These are phyloP conservation scores for Microascus cirrosus DNA, from an alignment of 2,329 filamentous ascomycete genomes.

Conservation along the genomic window DNA sequence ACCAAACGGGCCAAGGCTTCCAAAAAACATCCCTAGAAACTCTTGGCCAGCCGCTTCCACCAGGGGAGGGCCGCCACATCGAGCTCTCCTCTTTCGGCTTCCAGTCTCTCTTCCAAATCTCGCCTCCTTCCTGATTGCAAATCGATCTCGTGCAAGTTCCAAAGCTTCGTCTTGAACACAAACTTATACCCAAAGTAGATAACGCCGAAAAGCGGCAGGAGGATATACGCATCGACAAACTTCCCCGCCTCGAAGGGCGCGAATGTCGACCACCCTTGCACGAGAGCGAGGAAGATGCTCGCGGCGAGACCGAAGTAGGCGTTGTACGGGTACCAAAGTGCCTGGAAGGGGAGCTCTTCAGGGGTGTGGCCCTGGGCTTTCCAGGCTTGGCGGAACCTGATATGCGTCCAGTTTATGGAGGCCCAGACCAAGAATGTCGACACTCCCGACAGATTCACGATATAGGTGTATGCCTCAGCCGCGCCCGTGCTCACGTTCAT, in stretches of 20 bases:
- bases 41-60: conserved; percentile 32
- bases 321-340: conserved; percentile 43
- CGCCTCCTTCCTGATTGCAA: conserved; percentile 41
- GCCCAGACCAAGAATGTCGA: conserved; percentile 65
- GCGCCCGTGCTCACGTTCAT: conserved; percentile 62
- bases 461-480: conserved; percentile 53
- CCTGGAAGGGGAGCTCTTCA: conserved; percentile 43
- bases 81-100: conserved; percentile 16
- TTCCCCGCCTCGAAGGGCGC: conserved; percentile 43
- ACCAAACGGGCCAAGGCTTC: not conserved
- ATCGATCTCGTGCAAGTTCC: conserved; percentile 41
- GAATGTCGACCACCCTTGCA: conserved; percentile 51
- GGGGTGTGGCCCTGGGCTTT: conserved; percentile 41
- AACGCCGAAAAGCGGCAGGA: conserved; percentile 46
- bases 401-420: conserved; percentile 58
- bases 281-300: conserved; percentile 47
- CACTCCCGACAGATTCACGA: conserved; percentile 59
- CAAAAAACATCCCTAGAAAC: conserved; percentile 18
- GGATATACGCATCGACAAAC: conserved; percentile 55
- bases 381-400: conserved; percentile 60
- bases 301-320: conserved; percentile 47
- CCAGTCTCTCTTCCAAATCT: conserved; percentile 37
- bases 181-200: conserved; percentile 47
- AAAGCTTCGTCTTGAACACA: conserved; percentile 38
- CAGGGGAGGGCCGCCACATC: conserved; percentile 15